phyloP scores from a whole-genome alignment of 2,329 filamentous ascomycete species.

The Monosporascus ibericus region DNA sequence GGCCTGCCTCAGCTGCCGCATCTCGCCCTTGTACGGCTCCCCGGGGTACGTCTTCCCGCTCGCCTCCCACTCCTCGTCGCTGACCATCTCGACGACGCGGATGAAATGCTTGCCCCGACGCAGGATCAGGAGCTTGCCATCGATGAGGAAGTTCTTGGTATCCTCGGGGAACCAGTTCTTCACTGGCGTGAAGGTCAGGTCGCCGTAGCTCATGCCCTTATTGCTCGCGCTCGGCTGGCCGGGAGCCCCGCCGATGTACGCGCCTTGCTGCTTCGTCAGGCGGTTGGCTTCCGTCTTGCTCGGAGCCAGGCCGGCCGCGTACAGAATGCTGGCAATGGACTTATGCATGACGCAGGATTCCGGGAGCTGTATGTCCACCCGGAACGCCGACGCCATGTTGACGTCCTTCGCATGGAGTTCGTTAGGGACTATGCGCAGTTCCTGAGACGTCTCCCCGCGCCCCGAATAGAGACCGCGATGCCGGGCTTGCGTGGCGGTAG shows the following conservation, averaged over 20 bases:
- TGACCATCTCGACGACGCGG: conserved; percentile 53
- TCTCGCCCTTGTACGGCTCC: conserved; percentile 41
- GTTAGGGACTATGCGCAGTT: conserved; percentile 10
- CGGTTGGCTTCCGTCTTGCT: conserved; percentile 55
- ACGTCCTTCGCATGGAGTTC: conserved; percentile 17
- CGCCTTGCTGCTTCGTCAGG: conserved; percentile 47
- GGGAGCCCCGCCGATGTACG: conserved; percentile 54
- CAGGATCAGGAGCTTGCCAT: conserved; percentile 51
- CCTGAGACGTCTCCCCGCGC: conserved; percentile 2
- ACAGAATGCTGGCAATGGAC: conserved; percentile 53
- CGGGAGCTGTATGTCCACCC: conserved; percentile 54
- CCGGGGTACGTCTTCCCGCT: conserved; percentile 48
- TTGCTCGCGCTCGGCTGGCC: conserved; percentile 23
- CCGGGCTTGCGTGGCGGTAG: conserved; percentile 52
- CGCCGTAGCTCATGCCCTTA: conserved; percentile 35
- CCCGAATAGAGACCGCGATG: conserved; percentile 46
- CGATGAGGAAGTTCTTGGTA: conserved; percentile 55
- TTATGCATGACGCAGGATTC: conserved; percentile 45
- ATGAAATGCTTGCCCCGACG: conserved; percentile 60
- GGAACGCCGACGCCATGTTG: conserved; percentile 40
- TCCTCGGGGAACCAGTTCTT: conserved; percentile 52
- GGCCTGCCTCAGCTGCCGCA: conserved; percentile 36
- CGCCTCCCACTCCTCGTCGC: conserved; percentile 45
- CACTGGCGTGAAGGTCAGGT: conserved; percentile 56
- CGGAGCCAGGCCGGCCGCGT: conserved; percentile 51